Conservation (phyloP, 345 rosid species). For the Melaleuca alternifolia region DNA sequence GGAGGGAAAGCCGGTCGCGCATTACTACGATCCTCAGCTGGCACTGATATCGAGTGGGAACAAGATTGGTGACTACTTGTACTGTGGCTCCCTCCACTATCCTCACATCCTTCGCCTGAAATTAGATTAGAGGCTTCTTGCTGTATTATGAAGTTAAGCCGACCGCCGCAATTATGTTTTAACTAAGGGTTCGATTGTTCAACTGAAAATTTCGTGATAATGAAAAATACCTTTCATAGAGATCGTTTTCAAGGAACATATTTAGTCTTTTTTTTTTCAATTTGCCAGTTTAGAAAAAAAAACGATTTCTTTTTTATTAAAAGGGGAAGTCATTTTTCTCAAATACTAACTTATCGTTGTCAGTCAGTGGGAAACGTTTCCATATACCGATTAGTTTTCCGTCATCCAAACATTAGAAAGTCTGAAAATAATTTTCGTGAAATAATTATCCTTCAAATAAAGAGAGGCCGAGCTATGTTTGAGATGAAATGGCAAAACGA, state of each 20-base stretch:
- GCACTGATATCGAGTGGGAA: constrained; percentile 23
- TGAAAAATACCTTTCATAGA: neutral
- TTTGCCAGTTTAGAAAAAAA: neutral
- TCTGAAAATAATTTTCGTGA: too few species aligned
- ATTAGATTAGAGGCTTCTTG: neutral
- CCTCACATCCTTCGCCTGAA: constrained; percentile 31
- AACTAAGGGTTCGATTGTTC: neutral
- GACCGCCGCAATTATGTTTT: neutral
- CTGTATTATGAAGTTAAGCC: neutral
- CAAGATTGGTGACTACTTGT: constrained; percentile 48
- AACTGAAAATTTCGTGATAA: neutral
- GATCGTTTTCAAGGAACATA: neutral
- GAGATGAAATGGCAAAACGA: neutral
- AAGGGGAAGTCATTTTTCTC: neutral
- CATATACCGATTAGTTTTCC: neutral
- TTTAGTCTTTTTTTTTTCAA: neutral
- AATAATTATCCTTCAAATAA: too few species aligned
- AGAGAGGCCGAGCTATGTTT: neutral
- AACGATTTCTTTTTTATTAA: too few species aligned
- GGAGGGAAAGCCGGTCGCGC: constrained; percentile 46
- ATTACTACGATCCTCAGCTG: constrained; percentile 34
- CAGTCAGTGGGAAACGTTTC: neutral
- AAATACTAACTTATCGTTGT: neutral
- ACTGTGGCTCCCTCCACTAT: constrained; percentile 28
- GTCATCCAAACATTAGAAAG: neutral